Conservation (phyloP, 2,329 filamentous ascomycete genomes). For the Trichophyton equinum region DNA sequence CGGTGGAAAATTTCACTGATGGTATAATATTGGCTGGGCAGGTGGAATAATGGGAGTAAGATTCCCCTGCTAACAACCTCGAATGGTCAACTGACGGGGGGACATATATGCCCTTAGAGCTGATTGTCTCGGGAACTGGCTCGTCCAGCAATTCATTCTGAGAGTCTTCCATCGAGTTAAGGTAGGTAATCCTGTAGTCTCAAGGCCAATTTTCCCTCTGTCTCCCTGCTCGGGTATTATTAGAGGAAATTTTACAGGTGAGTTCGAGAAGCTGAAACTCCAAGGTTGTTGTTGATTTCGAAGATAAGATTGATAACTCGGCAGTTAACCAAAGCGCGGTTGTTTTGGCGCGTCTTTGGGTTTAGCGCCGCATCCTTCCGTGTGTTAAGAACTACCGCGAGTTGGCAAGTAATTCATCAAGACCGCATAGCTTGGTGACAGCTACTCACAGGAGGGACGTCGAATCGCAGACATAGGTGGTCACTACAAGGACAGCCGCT, state of each 20-base stretch:
- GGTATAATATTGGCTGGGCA: conserved; percentile 50
- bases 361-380: conserved; percentile 9
- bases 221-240: background rate
- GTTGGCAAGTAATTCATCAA: background rate
- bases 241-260: background rate
- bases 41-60: conserved; percentile 60
- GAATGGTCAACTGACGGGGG: conserved; percentile 54
- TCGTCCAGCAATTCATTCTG: conserved; percentile 10
- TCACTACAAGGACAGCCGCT: background rate
- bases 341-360: conserved; percentile 7
- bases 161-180: conserved; percentile 24
- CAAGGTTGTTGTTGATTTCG: background rate
- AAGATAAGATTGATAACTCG: background rate
- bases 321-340: background rate
- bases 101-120: conserved; percentile 38
- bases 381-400: conserved; percentile 4
- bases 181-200: background rate
- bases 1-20: conserved; percentile 20
- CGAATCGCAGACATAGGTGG: background rate
- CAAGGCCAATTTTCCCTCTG: background rate
- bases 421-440: background rate
- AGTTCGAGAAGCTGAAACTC: background rate
- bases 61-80: conserved; percentile 49
- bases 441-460: background rate
- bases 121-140: conserved; percentile 24